Percentiles rank a stretch among this genome's conserved stretches.
These are phyloP conservation scores for Zygosaccharomyces gambellarensis DNA, from an alignment of 805 yeast genomes.

Conservation along the genomic window DNA sequence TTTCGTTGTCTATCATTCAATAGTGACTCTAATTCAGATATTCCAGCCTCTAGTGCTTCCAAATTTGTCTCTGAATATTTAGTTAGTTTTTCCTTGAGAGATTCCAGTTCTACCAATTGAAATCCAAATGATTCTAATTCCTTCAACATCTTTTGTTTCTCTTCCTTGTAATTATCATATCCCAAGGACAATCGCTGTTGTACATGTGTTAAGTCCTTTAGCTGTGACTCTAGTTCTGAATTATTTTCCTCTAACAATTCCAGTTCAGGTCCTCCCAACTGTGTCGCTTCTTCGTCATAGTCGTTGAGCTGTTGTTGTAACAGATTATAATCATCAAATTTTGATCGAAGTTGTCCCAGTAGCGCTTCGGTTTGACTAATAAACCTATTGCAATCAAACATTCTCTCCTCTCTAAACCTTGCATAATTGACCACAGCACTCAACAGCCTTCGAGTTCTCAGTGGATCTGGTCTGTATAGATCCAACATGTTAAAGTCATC, in stretches of 20 bases:
- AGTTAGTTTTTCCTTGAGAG: slow-evolving; percentile 55
- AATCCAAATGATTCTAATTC: slow-evolving; percentile 59
- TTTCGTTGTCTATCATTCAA: slow-evolving; percentile 39
- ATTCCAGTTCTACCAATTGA: slow-evolving; percentile 50
- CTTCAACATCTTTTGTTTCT: slow-evolving; percentile 53
- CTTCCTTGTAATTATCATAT: slow-evolving; percentile 58
- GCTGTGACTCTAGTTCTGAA: slow-evolving; percentile 53
- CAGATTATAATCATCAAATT: slow-evolving; percentile 39
- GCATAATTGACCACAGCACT: slow-evolving; percentile 87
- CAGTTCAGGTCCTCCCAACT: slow-evolving; percentile 32
- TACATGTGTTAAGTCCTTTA: slow-evolving; percentile 52
- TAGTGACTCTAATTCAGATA: slow-evolving; percentile 47
- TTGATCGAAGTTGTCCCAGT: slow-evolving; percentile 42
- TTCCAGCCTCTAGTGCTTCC: slow-evolving; percentile 47
- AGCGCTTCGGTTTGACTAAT: slow-evolving; percentile 50
- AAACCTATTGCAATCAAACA: slow-evolving; percentile 61
- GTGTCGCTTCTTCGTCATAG: slow-evolving; percentile 35
- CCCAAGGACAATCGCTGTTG: slow-evolving; percentile 62
- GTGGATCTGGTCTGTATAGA: slow-evolving; percentile 70
- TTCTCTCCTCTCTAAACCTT: slow-evolving; percentile 72
- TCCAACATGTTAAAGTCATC: slow-evolving; percentile 73
- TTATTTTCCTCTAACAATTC: slow-evolving; percentile 47
- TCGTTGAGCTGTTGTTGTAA: slow-evolving; percentile 36
- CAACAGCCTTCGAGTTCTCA: slow-evolving; percentile 55
- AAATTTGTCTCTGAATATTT: slow-evolving; percentile 60